phyloP scores from a whole-genome alignment of 2,329 filamentous ascomycete genomes.

The Setomelanomma holmii region DNA sequence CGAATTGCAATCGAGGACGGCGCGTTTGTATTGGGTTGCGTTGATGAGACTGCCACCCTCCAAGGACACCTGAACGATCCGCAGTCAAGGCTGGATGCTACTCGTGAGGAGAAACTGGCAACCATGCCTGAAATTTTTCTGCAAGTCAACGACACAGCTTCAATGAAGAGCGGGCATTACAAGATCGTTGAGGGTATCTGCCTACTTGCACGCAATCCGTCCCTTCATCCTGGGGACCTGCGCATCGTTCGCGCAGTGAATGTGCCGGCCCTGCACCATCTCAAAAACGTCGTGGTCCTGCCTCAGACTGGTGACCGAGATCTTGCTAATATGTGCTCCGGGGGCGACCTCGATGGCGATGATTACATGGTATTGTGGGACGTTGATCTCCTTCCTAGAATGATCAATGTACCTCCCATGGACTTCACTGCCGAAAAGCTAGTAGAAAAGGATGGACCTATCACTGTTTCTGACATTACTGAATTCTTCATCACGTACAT shows the following conservation, averaged over 20 bases:
- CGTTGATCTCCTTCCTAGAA: constrained; percentile 64
- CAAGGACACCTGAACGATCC: constrained; percentile 70
- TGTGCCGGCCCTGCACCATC: constrained; percentile 72
- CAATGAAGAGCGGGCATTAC: constrained; percentile 60
- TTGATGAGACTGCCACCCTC: constrained; percentile 82
- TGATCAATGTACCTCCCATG: constrained; percentile 81
- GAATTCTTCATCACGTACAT: constrained; percentile 92
- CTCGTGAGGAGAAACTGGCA: constrained; percentile 49
- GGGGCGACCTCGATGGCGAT: constrained; percentile 93
- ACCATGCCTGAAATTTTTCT: constrained; percentile 85
- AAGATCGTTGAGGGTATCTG: constrained; percentile 78
- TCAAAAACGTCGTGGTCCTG: constrained; percentile 87
- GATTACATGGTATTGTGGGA: constrained; percentile 98
- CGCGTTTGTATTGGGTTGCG: constrained; percentile 85
- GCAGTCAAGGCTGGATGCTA: constrained; percentile 53
- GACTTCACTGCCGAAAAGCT: constrained; percentile 70
- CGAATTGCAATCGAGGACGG: constrained; percentile 82
- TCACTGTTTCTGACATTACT: constrained; percentile 75
- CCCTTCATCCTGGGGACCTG: constrained; percentile 90
- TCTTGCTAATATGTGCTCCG: constrained; percentile 91
- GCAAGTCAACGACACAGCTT: constrained; percentile 69
- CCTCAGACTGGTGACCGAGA: constrained; percentile 83
- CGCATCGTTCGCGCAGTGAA: constrained; percentile 87
- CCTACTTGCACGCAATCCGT: constrained; percentile 88
- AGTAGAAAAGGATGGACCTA: constrained; percentile 63